A percentile compares a stretch with the other conserved stretches of the same genome.
Evolutionary conservation across 2,329 filamentous ascomycete species (phyloP).

Genomic region (Dendrostoma leiphaemia): DNA sequence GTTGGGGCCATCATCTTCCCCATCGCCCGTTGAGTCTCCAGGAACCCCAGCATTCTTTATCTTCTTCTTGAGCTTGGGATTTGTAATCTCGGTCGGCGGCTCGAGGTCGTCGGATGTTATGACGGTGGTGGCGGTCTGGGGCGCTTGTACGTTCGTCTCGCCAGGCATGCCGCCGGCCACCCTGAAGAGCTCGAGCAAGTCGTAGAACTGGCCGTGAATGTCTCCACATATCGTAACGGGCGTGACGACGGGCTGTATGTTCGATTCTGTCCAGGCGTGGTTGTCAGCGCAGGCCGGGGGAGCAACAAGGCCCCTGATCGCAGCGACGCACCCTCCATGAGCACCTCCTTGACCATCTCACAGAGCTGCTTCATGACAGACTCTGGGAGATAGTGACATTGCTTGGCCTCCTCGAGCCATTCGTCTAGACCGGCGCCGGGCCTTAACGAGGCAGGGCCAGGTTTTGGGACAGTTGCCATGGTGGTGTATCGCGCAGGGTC

Average conservation of each 20-base stretch:
- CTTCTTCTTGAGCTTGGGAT: slow-evolving; percentile 84
- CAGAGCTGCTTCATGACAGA: slow-evolving; percentile 97
- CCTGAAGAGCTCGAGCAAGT: slow-evolving; percentile 92
- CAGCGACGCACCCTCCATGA: slow-evolving; percentile 81
- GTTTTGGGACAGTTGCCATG: slow-evolving; percentile 69
- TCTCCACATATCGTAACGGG: slow-evolving; percentile 97
- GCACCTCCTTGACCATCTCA: slow-evolving; percentile 96
- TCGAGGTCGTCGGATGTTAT: slow-evolving; percentile 92
- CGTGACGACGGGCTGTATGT: slow-evolving; percentile 96
- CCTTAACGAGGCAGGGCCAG: slow-evolving; percentile 82
- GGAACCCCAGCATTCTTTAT: slow-evolving; percentile 62
- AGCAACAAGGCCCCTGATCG: background rate
- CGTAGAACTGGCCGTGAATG: slow-evolving; percentile 98
- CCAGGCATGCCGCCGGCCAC: slow-evolving; percentile 96
- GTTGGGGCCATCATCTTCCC: slow-evolving; percentile 47
- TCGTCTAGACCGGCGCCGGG: slow-evolving; percentile 87
- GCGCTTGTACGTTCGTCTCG: slow-evolving; percentile 67
- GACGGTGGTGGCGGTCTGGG: slow-evolving; percentile 66
- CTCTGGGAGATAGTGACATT: slow-evolving; percentile 96
- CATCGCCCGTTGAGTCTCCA: slow-evolving; percentile 33
- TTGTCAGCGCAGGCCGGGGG: slow-evolving; percentile 4
- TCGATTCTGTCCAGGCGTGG: slow-evolving; percentile 67
- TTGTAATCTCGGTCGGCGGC: slow-evolving; percentile 82
- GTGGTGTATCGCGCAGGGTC: slow-evolving; percentile 26
- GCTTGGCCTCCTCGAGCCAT: slow-evolving; percentile 95